Evolutionary conservation across 768 basidiomycete genomes (phyloP).

Genomic region (Kwoniella botswanensis): DNA sequence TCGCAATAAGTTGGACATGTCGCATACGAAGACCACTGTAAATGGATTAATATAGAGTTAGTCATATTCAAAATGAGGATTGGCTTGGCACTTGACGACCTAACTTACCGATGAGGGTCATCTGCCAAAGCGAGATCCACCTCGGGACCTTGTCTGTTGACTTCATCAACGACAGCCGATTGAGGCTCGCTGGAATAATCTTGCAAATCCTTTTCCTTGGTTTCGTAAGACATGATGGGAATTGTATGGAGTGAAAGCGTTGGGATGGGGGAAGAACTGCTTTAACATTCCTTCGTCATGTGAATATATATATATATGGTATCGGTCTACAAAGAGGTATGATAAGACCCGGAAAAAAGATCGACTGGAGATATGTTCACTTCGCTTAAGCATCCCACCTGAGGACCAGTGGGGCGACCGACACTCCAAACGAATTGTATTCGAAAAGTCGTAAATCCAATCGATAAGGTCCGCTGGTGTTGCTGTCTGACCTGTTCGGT

Average conservation of each 20-base stretch:
- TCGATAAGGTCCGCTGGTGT: no score
- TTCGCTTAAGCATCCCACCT: background rate
- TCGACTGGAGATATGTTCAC: background rate
- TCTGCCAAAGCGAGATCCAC: constrained; percentile 10
- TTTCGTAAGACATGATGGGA: constrained; percentile 24
- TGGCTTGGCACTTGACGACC: background rate
- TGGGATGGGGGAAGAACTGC: background rate
- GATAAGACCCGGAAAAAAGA: background rate
- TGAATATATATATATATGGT: background rate
- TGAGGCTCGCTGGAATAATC: constrained; percentile 7
- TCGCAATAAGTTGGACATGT: constrained; percentile 48
- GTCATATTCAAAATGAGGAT: background rate
- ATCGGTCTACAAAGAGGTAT: background rate
- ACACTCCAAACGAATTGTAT: no score
- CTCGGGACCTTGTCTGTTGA: background rate
- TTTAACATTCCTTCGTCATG: background rate
- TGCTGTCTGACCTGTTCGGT: no score
- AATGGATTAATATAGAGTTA: background rate
- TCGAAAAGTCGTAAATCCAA: no score
- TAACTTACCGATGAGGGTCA: constrained; percentile 29
- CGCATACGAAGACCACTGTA: constrained; percentile 39
- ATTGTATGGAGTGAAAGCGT: background rate
- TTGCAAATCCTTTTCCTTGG: constrained; percentile 17
- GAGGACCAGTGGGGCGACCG: background rate
- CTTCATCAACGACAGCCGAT: constrained; percentile 7